Percentiles rank a stretch among this genome's conserved stretches.
Evolutionary conservation across 176 grass and related monocot species (phyloP).

Genomic region (Saccharum officinarum): DNA sequence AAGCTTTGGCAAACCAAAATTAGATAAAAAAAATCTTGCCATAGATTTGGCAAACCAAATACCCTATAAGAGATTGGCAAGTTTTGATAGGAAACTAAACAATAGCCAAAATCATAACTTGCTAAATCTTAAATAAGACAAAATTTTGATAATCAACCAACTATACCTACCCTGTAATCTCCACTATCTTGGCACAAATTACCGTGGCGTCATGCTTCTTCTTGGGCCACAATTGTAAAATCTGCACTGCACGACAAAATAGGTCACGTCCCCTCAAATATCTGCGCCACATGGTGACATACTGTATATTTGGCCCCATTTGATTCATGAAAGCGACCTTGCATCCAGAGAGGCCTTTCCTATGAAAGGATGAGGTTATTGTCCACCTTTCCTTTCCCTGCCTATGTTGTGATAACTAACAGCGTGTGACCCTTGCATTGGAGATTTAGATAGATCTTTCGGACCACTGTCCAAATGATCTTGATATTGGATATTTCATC

Average conservation of each 20-base stretch:
- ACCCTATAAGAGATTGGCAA: too few species aligned
- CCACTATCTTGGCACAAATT: constrained; percentile 4
- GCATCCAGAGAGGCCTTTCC: too few species aligned
- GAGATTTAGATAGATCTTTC: constrained; percentile 6
- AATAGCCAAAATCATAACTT: too few species aligned
- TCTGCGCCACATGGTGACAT: background rate
- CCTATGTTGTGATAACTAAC: too few species aligned
- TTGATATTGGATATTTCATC: background rate
- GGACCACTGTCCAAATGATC: background rate
- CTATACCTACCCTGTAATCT: background rate
- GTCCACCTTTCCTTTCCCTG: background rate
- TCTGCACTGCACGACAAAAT: background rate
- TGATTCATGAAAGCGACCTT: background rate
- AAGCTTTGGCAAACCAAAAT: too few species aligned
- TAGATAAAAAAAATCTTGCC: too few species aligned
- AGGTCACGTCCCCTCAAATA: background rate
- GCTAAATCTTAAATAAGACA: too few species aligned
- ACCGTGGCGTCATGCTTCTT: background rate
- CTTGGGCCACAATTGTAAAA: background rate
- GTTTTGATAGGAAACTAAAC: too few species aligned
- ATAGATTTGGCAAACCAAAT: too few species aligned
- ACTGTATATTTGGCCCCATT: background rate
- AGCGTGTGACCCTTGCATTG: background rate
- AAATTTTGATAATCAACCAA: too few species aligned
- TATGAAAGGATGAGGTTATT: background rate